Evolutionary conservation across 1,284 basidiomycete genomes (phyloP), one percentile per base, ranked within the genome.

Genomic region (Xanthoconium separans): DNA sequence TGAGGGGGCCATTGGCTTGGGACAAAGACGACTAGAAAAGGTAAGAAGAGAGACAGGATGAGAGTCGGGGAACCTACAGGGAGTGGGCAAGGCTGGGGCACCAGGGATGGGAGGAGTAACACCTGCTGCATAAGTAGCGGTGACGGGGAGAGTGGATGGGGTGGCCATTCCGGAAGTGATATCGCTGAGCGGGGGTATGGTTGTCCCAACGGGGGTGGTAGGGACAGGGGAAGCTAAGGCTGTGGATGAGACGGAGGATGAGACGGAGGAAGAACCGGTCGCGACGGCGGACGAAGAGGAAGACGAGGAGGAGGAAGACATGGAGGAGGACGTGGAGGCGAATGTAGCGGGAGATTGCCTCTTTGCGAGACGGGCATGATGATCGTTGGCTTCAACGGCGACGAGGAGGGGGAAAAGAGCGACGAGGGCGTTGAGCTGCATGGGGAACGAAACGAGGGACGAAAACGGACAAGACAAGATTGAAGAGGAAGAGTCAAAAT

Each of bases 161-260:
- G 81, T 73, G 1, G 87, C 73, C 79, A 89, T 90, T 54, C 84
- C 86, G 33, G 81, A 81, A 3, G 81, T 86, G 57, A 93, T 82
- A 49, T 74, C 75, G n/a, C 75, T 77, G 46, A 91, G 72, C 7
- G 83, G 77, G 37, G 84, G 83, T 37, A 84, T 62, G 4, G 61
- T 41, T 1, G 70, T 63, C 7, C 61, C 61, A 10, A 66, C 70
- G 10, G 73, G 71, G 15, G 66, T 62, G 11, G 70, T 63, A 34
- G 65, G 61, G 18, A 62, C 55, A 6, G 66, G 54, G 4, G 67
- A 54, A 2, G 63, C 45, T 0, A 60, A 57, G 47, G 53, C 51
- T 40, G 64, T 40, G 11, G 66, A 33, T 4, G 61, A 51, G 13
- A 61, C 15, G 24, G 62, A 54, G 2, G 63, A 44, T 0, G 61